Base-by-base conservation (phyloP, 768 basidiomycete species). In the Pleurotus cornucopiae region DNA sequence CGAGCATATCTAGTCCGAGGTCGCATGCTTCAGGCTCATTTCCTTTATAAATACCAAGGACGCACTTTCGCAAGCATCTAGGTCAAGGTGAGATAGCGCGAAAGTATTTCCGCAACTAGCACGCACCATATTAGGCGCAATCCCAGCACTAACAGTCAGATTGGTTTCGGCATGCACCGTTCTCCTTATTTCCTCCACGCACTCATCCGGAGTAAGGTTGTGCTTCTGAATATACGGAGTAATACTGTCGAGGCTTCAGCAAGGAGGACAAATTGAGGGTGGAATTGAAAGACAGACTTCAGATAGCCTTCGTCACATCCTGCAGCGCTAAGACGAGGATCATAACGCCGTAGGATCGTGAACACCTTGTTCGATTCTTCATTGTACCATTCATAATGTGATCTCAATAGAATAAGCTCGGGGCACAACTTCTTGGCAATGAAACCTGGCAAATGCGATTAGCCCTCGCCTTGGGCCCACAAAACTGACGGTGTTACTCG, bases 391-490 rank as follows among this genome's bases (percentile, higher is more conserved):
- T 73, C 63, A 62, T 81, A 83, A 54, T 83, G 79, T 54, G 76
- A 78, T 2, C 71, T 67, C 43, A 95, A 76, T 44, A 91, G 71
- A 39, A 91, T 83, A 14, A 99, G 81, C 6, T 94, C 83, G 2
- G 97, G 94, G 66, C 94, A 98, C 6, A 99, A 81, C 65, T 93
- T 96, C 75, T 86, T 88, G 13, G 96, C 96, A 44, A 98, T 85
- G 68, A 94, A 96, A 51, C 85, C 94, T 91, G 51, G 12, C 6
- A 43, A 34, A 12, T 26, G 23, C 40, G 11, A 18, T 18, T 13
- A 16, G 30, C 16, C n/a, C 13, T 16, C 6, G 14, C n/a, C 9
- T 11, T 52, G 14, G 21, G 26, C 37, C 6, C 34, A 46, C 20
- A 21, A 11, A 41, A 37, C 43, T 21, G 34, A 34, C 4, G 16